A percentile compares a stretch with the other conserved stretches of the same genome.
phyloP scores from a whole-genome alignment of 768 basidiomycete genomes.

The Xanthoconium stramineum region DNA sequence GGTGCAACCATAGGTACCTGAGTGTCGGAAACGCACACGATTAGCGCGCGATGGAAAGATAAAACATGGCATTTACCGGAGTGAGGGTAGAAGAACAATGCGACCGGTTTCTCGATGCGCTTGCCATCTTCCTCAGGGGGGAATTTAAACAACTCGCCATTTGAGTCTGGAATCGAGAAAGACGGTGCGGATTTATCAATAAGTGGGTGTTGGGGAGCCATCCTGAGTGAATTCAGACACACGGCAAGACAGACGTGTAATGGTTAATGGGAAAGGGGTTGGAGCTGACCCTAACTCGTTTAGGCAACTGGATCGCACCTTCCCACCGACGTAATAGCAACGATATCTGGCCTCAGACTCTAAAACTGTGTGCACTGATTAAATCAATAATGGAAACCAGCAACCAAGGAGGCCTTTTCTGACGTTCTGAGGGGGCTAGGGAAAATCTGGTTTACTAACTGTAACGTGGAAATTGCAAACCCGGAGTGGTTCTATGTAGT shows the following conservation, averaged over 20 bases:
- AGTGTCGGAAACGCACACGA: background rate
- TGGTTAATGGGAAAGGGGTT: slow-evolving; percentile 1
- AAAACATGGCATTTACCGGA: slow-evolving; percentile 45
- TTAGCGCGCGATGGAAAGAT: background rate
- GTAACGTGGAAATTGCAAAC: too few species aligned
- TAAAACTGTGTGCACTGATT: too few species aligned
- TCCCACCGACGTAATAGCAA: background rate
- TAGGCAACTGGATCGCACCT: background rate
- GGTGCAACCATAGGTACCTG: slow-evolving; percentile 76
- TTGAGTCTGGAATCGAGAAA: slow-evolving; percentile 60
- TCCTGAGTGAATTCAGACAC: slow-evolving; percentile 16
- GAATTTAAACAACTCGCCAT: slow-evolving; percentile 59
- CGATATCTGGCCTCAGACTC: background rate
- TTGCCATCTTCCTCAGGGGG: slow-evolving; percentile 50
- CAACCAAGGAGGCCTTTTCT: too few species aligned
- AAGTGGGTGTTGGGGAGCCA: slow-evolving; percentile 47
- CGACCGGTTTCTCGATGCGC: slow-evolving; percentile 46
- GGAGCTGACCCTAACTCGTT: background rate
- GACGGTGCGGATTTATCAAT: slow-evolving; percentile 64
- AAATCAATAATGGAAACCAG: too few species aligned
- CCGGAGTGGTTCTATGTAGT: too few species aligned
- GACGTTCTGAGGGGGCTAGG: too few species aligned
- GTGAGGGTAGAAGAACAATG: slow-evolving; percentile 77
- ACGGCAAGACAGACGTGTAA: background rate
- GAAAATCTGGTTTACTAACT: too few species aligned